phyloP scores from a whole-genome alignment of 495 filamentous ascomycete species.

The Sordaria brevicollis region DNA sequence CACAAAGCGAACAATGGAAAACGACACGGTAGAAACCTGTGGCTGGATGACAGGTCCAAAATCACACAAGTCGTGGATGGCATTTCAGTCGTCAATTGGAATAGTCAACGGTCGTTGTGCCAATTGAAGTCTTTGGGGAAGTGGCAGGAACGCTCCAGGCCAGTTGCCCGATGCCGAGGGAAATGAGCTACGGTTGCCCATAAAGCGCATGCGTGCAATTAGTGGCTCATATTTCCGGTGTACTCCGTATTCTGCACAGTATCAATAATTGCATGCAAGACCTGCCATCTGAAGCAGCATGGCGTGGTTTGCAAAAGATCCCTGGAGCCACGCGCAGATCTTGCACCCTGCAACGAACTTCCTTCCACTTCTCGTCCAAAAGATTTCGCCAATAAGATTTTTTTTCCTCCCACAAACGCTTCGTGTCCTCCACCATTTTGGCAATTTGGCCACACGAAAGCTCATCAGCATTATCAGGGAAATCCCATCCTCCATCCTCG shows the following conservation, averaged over 20 bases:
- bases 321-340: conserved; percentile 30
- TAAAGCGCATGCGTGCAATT: neutral
- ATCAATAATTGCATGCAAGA: conserved; percentile 12
- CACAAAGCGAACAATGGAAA: neutral
- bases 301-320: conserved; percentile 18
- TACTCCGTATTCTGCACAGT: neutral
- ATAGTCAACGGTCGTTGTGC: neutral
- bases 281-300: conserved; percentile 13
- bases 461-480: neutral
- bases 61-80: neutral
- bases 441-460: neutral
- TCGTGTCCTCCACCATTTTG: neutral
- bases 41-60: neutral
- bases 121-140: neutral
- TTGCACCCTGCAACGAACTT: conserved; percentile 3
- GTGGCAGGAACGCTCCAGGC: neutral
- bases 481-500: no score
- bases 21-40: neutral
- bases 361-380: neutral
- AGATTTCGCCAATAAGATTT: neutral
- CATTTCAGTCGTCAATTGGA: neutral
- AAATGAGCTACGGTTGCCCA: neutral
- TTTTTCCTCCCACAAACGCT: neutral
- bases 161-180: neutral
- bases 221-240: neutral